Percentiles rank a stretch among this genome's conserved stretches.
Evolutionary conservation across 108 stramenopile species (phyloP).

Genomic region (Aureococcus anophagefferens): DNA sequence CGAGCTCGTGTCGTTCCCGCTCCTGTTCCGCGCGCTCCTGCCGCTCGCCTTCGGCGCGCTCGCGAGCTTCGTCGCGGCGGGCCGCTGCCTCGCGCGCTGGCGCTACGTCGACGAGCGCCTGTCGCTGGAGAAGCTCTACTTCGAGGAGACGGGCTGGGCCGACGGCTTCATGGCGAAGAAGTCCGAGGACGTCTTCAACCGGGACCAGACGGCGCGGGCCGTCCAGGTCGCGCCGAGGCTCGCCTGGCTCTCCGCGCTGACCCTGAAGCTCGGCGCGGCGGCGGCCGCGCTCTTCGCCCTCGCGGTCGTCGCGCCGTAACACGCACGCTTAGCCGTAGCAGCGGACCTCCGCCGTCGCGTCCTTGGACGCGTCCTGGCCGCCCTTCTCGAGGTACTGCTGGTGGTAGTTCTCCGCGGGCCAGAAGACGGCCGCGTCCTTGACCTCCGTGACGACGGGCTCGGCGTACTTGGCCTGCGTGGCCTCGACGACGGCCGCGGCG

Average conservation of each 20-base stretch:
- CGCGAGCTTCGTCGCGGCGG: too few relatives aligned
- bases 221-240: too few relatives aligned
- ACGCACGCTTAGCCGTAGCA: conserved; percentile 14
- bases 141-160: neutral
- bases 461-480: conserved; percentile 20
- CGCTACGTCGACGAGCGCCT: neutral
- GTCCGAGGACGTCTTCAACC: too few relatives aligned
- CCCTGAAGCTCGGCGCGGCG: too few relatives aligned
- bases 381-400: conserved; percentile 72
- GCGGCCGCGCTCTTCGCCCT: too few relatives aligned
- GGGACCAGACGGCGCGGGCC: too few relatives aligned
- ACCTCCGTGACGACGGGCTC: conserved; percentile 55
- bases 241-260: too few relatives aligned
- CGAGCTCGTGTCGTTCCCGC: too few relatives aligned
- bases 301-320: too few relatives aligned
- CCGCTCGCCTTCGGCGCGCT: too few relatives aligned
- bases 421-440: conserved; percentile 49
- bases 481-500: conserved; percentile 18
- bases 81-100: too few relatives aligned
- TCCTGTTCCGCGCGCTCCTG: too few relatives aligned
- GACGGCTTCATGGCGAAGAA: neutral
- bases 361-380: conserved; percentile 65
- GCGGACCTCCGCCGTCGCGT: conserved; percentile 56
- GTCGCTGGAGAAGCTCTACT: neutral
- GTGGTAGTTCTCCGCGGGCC: conserved; percentile 74